Conservation (phyloP, 306 rosid genomes). For the Lagenaria siceraria region DNA sequence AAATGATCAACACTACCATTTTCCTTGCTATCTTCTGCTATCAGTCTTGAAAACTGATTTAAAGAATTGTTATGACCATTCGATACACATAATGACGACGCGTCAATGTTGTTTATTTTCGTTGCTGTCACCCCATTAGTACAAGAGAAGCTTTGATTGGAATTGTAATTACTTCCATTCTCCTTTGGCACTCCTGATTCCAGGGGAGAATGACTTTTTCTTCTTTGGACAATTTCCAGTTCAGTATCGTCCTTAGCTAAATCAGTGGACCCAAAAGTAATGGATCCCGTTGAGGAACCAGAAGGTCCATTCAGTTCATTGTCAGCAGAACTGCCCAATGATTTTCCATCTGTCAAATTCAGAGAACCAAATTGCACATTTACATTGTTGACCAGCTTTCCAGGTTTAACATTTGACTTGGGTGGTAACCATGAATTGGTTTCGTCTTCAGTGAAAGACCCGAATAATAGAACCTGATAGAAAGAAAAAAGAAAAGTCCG, state of each 20-base stretch:
- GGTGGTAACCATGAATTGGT: conserved; percentile 42
- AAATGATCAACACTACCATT: conserved; percentile 23
- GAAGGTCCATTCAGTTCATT: conserved; percentile 21
- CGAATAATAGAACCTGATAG: conserved; percentile 51
- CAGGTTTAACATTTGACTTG: conserved; percentile 25
- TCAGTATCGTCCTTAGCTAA: conserved; percentile 21
- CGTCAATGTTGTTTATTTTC: background rate
- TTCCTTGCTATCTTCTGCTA: conserved; percentile 17
- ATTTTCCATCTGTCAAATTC: conserved; percentile 18
- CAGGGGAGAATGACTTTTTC: conserved; percentile 11
- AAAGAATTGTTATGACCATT: conserved; percentile 20
- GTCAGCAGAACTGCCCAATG: conserved; percentile 1
- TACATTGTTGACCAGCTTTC: conserved; percentile 36
- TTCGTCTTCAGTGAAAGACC: conserved; percentile 91
- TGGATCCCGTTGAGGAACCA: conserved; percentile 18
- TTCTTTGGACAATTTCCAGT: conserved; percentile 17
- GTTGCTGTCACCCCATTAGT: conserved; percentile 22
- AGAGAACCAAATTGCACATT: conserved; percentile 62
- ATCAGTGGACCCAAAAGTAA: conserved; percentile 12
- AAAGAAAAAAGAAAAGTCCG: conserved; percentile 2
- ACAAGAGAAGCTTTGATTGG: conserved; percentile 3
- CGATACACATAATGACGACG: conserved; percentile 9
- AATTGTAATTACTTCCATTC: conserved; percentile 32
- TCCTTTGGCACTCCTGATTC: conserved; percentile 21
- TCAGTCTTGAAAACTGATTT: conserved; percentile 38